Base-by-base conservation (phyloP, 2,329 filamentous ascomycete species). In the Emmonsia crescens region DNA sequence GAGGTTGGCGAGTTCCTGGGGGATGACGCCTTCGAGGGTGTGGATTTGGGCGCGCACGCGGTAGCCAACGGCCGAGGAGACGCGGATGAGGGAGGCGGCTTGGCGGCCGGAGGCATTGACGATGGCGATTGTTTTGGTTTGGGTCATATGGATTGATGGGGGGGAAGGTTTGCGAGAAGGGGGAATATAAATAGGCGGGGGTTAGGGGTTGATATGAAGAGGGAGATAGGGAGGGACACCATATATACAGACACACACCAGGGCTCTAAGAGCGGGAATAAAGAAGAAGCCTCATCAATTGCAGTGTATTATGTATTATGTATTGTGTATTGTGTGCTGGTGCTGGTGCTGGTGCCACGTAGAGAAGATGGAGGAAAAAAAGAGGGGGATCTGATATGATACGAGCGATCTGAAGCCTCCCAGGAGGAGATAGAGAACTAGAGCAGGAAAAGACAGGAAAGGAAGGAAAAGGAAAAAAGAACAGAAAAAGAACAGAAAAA, bases 81-180 rank as follows among this genome's bases (percentile, higher is more conserved):
- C 91, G 68, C 94, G 89, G 69, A 96, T 94, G 71, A 99, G 86
- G 63, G 92, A 96, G 62, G 93, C 93, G 66, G 93, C 91, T 80
- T 99, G 94, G 69, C 94, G 89, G 71, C 94, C 94, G 74, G 91
- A 93, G 73, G 91, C 91, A 78, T 97, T 97, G 78, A 97, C 92
- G 72, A 96, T 87, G 72, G 92, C 93, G 71, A 96, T 91, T 79
- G 92, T 94, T 72, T 83, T 81, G 52, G 73, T 70, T 71, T 74
- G 74, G 68, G 74, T 74, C 75, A 76, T 77, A 66, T 69, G 72
- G 67, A 66, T 51, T 44, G 38, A 57, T 49, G 52, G 57, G 27
- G 52, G 49, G 36, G 31, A n/a, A 19, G 19, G 31, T 24, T 24
- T 19, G 57, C 2, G 9, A 44, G 14, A 29, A 19, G 38, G 27